Evolutionary conservation across 2,329 filamentous ascomycete genomes (phyloP), one percentile per base, ranked within the genome.

Genomic region (Rhinocladiella mackenziei): DNA sequence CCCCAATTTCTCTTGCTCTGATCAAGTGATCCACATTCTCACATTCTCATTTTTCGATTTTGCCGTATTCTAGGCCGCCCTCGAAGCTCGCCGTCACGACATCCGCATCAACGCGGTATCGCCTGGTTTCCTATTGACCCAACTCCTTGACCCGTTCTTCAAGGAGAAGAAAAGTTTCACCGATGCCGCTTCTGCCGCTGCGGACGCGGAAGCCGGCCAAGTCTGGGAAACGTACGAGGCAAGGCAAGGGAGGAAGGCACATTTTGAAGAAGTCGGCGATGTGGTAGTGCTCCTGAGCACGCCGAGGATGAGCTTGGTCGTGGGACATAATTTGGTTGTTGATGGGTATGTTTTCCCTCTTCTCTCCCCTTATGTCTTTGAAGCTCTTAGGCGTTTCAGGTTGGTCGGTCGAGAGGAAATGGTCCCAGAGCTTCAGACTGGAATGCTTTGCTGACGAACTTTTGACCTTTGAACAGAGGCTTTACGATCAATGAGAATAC

Each of bases 401-500:
- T n/a, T n/a, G n/a, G n/a, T n/a, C n/a, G n/a, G n/a, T n/a, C n/a
- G n/a, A n/a, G n/a, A n/a, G n/a, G n/a, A n/a, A n/a, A n/a, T n/a
- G n/a, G n/a, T n/a, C n/a, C n/a, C n/a, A n/a, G n/a, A n/a, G n/a
- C n/a, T n/a, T n/a, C n/a, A n/a, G n/a, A n/a, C n/a, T n/a, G n/a
- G n/a, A n/a, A n/a, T n/a, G n/a, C n/a, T n/a, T n/a, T n/a, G n/a
- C n/a, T n/a, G n/a, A n/a, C n/a, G n/a, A n/a, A n/a, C n/a, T n/a
- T n/a, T n/a, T n/a, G 31, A 15, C 1, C 10, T 14, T 14, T 28
- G 8, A 36, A 8, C 29, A 50, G 46, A 11, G 50, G 50, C 2
- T 53, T 53, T 31, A 50, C 47, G 5, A 47, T 50, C 17, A 53
- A 53, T 38, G 43, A 47, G 47, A 53, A 45, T 22, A 42, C 42